phyloP scores from a whole-genome alignment of 192 early-diverging fungal species.

The Entomortierella beljakovae region DNA sequence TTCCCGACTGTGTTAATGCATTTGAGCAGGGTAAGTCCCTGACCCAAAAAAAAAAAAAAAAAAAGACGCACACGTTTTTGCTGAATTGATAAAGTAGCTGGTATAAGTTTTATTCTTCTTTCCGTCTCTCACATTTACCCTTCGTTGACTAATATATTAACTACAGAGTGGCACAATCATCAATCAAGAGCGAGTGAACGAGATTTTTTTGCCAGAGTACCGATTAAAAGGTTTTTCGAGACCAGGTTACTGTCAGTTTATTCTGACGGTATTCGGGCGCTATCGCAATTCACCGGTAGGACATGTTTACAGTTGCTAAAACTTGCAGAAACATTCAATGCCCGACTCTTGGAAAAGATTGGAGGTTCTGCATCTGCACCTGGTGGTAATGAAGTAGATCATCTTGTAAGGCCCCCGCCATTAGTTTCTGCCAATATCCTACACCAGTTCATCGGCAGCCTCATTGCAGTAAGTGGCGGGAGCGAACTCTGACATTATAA shows the following conservation, averaged over 20 bases:
- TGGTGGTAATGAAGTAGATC: neutral
- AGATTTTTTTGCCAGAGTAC: constrained; percentile 41
- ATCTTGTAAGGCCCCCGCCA: neutral
- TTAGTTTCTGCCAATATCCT: constrained; percentile 12
- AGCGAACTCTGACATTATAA: too few relatives aligned
- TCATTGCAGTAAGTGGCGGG: constrained; percentile 33
- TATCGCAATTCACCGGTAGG: constrained; percentile 25
- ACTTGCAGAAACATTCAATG: constrained; percentile 22
- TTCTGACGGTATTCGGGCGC: constrained; percentile 24
- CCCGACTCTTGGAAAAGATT: constrained; percentile 15
- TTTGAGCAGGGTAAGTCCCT: constrained; percentile 41
- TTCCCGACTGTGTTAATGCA: constrained; percentile 29
- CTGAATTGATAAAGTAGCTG: too few relatives aligned
- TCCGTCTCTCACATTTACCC: neutral
- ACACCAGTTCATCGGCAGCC: constrained; percentile 27
- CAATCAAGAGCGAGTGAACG: constrained; percentile 44
- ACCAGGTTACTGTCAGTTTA: constrained; percentile 33
- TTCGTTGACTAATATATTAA: neutral
- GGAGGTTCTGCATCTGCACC: neutral
- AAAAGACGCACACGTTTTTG: neutral
- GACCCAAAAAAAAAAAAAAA: neutral
- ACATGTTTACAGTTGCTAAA: constrained; percentile 26
- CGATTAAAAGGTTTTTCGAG: constrained; percentile 50
- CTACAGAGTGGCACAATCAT: constrained; percentile 45
- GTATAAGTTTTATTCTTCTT: neutral